Base-by-base conservation (phyloP, 148 eudicot species). In the Rhododendron ferrugineum region DNA sequence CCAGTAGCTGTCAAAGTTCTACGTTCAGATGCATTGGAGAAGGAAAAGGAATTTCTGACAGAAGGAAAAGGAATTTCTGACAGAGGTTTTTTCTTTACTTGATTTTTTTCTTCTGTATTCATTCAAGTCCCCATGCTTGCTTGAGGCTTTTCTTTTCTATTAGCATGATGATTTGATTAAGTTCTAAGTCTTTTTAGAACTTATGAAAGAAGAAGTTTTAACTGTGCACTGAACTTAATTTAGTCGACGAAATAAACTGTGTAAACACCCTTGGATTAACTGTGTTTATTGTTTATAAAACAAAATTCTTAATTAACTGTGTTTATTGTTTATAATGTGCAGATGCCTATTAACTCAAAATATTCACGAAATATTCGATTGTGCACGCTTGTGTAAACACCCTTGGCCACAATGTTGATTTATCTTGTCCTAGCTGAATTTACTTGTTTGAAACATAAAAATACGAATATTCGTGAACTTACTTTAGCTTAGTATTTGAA, bases 1-100 rank as follows among this genome's bases (percentile, higher is more conserved):
- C 88, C 91, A 13, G 98, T 94, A 54, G 98, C 98, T 56, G 88
- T 95, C 54, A 95, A 95, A 92, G 95, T 92, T 86, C 94, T 93
- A 88, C 92, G 70, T 81, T 88, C 92, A 34, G 90, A 90, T 90
- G 91, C 95, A 68, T 85, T 89, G 42, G 95, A 93, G 80, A 94
- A 92, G 91, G 91, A 90, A 88, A 90, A 91, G 54, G 93, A 93
- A 88, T 95, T 40, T 40, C 44, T 94, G 18, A 91, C 66, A 93
- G 98, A 94, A 92, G 91, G 91, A 90, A 88, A 90, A 91, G 54
- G 93, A 93, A 88, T 95, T 40, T 40, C 44, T 94, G 18, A 91
- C 66, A 93, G 98, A 94, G 95, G 98, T 90, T 86, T 46, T 20
- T 79, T 23, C 80, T 11, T 40, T 56, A 28, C 18, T 40, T 76